Conservation (phyloP, 2,329 filamentous ascomycete genomes). For the Hymenoscyphus repandus region DNA sequence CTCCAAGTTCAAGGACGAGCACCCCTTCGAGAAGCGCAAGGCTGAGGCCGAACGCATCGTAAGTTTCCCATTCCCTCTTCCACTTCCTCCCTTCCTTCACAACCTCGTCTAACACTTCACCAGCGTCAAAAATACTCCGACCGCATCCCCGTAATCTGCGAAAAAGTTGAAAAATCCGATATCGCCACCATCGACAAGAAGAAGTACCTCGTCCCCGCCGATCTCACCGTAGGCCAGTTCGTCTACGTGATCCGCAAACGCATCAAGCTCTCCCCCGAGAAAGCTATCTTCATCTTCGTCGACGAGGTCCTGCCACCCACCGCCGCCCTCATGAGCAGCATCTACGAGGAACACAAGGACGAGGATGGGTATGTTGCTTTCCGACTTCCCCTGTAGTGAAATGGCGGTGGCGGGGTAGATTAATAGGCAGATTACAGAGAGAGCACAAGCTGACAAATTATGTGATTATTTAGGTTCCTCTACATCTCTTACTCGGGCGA, state of each 20-base stretch:
- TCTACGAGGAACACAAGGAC: constrained; percentile 98
- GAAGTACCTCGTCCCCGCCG: constrained; percentile 97
- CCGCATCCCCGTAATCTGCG: constrained; percentile 98
- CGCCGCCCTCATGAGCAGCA: constrained; percentile 96
- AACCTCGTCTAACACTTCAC: constrained; percentile 4
- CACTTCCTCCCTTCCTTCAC: background rate
- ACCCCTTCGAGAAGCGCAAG: constrained; percentile 99
- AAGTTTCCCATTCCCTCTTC: constrained; percentile 15
- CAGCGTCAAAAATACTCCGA: constrained; percentile 93
- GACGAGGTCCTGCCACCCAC: constrained; percentile 96
- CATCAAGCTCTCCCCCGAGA: constrained; percentile 98
- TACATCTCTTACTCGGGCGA: constrained; percentile 99
- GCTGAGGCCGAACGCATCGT: constrained; percentile 84
- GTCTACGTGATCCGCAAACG: constrained; percentile 99
- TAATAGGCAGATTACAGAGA: background rate
- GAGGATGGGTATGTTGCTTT: constrained; percentile 50
- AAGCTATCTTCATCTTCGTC: constrained; percentile 99
- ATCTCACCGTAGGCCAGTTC: constrained; percentile 98
- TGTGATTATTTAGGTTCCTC: constrained; percentile 47
- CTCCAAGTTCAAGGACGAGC: constrained; percentile 99
- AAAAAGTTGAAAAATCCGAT: constrained; percentile 98
- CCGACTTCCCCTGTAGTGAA: background rate
- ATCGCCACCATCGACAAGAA: constrained; percentile 99
- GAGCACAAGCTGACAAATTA: constrained; percentile 1
- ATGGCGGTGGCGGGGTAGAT: constrained; percentile 8